Evolutionary conservation across 257 asterid genomes (phyloP).

Genomic region (Gentiana macrophylla): DNA sequence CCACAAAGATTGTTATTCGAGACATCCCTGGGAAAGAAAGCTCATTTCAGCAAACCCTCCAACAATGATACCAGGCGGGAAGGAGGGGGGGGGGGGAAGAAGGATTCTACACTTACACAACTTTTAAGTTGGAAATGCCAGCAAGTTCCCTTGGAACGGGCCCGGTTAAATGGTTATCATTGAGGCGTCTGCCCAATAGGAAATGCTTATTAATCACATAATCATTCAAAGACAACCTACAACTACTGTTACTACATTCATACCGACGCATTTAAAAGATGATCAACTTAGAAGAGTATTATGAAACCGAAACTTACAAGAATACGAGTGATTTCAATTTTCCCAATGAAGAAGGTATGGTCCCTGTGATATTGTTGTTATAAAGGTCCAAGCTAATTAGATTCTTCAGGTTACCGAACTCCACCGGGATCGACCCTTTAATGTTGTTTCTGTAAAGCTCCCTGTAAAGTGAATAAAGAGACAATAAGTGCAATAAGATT

Average conservation of each 20-base stretch:
- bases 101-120: conserved; percentile 46
- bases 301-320: conserved; percentile 45
- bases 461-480: conserved; percentile 29
- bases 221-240: too few relatives aligned
- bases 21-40: conserved; percentile 62
- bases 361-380: conserved; percentile 78
- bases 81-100: too few relatives aligned
- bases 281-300: not conserved
- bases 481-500: not conserved
- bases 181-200: conserved; percentile 47
- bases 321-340: conserved; percentile 73
- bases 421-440: conserved; percentile 74
- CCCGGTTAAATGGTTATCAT: conserved; percentile 57
- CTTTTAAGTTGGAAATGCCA: conserved; percentile 56
- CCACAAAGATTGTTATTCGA: conserved; percentile 82
- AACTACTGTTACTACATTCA: too few relatives aligned
- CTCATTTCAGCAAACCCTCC: not conserved
- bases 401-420: conserved; percentile 77
- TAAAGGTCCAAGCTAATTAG: conserved; percentile 88
- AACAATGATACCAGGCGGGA: too few relatives aligned
- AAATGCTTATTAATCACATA: too few relatives aligned
- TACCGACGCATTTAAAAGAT: too few relatives aligned
- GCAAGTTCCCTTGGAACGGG: conserved; percentile 56
- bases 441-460: conserved; percentile 85
- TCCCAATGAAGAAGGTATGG: conserved; percentile 65